Conservation (phyloP, 768 basidiomycete genomes). For the Mycena vitilis region DNA sequence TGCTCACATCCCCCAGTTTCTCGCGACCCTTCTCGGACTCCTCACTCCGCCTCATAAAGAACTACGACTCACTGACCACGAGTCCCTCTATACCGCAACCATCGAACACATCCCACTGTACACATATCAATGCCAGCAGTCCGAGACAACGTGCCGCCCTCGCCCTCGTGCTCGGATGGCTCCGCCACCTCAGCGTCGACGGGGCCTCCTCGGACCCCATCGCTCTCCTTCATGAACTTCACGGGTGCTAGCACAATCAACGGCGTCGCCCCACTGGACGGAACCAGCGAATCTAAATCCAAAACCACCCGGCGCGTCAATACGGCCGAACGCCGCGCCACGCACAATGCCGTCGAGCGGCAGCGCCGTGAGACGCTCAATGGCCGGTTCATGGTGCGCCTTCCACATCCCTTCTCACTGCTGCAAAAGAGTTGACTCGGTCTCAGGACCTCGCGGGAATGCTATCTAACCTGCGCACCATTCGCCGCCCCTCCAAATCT, state of each 20-base stretch:
- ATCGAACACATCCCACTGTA: constrained; percentile 14
- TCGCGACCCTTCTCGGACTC: constrained; percentile 77
- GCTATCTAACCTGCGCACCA: constrained; percentile 89
- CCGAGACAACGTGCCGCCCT: constrained; percentile 36
- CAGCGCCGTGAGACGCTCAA: constrained; percentile 70
- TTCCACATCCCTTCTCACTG: no score
- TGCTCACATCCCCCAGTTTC: constrained; percentile 38
- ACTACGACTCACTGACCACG: constrained; percentile 50
- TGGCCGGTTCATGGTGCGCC: neutral
- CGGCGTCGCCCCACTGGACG: constrained; percentile 18
- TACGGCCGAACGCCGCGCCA: constrained; percentile 82
- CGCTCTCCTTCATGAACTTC: constrained; percentile 34
- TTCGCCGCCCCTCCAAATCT: constrained; percentile 95
- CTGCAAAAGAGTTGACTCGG: no score
- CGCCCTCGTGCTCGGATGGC: constrained; percentile 22
- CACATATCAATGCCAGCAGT: constrained; percentile 36
- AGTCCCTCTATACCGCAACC: constrained; percentile 29
- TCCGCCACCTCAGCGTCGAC: constrained; percentile 28
- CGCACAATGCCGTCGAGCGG: constrained; percentile 85
- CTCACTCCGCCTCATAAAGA: constrained; percentile 45
- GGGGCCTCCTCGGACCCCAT: constrained; percentile 27
- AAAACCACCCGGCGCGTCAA: constrained; percentile 78
- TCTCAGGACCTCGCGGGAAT: constrained; percentile 88
- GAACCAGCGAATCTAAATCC: constrained; percentile 39
- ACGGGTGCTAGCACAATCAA: constrained; percentile 34